Conservation (phyloP, 2,329 filamentous ascomycete species). For the Alternaria burnsii region DNA sequence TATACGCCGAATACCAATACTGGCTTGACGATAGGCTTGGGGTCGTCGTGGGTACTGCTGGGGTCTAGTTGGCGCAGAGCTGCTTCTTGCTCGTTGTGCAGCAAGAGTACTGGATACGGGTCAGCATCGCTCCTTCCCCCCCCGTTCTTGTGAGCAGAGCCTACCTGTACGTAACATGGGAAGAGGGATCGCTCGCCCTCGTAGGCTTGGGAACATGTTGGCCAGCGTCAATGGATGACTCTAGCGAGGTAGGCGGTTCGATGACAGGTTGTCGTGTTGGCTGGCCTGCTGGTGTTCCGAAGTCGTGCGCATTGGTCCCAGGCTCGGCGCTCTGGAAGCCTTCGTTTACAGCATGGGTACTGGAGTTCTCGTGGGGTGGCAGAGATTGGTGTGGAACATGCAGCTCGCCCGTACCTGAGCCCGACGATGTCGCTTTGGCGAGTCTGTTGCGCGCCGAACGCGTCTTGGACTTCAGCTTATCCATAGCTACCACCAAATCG, state of each 20-base stretch:
- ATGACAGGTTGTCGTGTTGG: conserved; percentile 30
- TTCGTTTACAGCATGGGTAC: conserved; percentile 44
- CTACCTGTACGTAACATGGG: conserved; percentile 32
- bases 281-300: conserved; percentile 33
- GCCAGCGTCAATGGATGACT: conserved; percentile 49
- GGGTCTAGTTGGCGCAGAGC: conserved; percentile 33
- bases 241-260: conserved; percentile 46
- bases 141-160: neutral
- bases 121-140: conserved; percentile 27
- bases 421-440: conserved; percentile 38
- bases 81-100: conserved; percentile 35
- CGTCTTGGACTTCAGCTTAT: conserved; percentile 46
- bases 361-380: conserved; percentile 43
- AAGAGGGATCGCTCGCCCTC: conserved; percentile 29
- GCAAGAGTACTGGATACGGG: conserved; percentile 22
- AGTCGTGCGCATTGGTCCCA: conserved; percentile 46
- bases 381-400: conserved; percentile 40
- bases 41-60: conserved; percentile 40
- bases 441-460: conserved; percentile 46
- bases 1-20: conserved; percentile 48
- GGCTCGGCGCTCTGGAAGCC: conserved; percentile 38
- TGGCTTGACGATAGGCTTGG: conserved; percentile 41
- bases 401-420: conserved; percentile 37
- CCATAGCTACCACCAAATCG: conserved; percentile 34
- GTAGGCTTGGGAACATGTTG: conserved; percentile 40